Base-by-base conservation (phyloP, 306 rosid species). In the Lablab purpureus region DNA sequence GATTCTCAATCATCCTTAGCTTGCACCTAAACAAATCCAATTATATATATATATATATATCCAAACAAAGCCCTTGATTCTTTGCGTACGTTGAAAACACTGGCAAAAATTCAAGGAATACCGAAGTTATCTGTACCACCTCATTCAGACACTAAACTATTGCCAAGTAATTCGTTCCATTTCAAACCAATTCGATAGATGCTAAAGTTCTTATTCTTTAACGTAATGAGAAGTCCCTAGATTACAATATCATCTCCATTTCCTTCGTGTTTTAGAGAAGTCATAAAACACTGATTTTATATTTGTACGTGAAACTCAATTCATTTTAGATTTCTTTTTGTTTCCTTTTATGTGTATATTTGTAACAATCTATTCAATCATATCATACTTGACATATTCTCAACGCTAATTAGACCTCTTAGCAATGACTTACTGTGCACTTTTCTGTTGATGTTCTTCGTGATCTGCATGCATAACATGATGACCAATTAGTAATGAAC, bases 1-100 rank as follows among this genome's bases (percentile, higher is more conserved):
- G 81, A 83, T 72, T 76, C 84, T 83, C 81, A 55, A 54, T 79
- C 71, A 78, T 78, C 81, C 47, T 74, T 32, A 46, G 67, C 80
- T 68, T 82, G 75, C 60, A 50, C 49, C 66, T 30, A 43, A 74
- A 74, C 54, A 51, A 74, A 71, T 77, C 69, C 60, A 70, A 59
- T 60, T 58, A 65, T 64, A 34, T 19, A 76, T 56, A 28, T 58
- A 49, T 58, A 65, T 64, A 34, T 19, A 76, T 56, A 28, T 58
- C 37, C 28, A 21, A 0, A 50, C 45, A 40, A 40, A 40, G 19
- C 65, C 62, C 36, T 22, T 68, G 58, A 73, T 81, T 82, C 76
- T 70, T 62, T 68, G 51, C 72, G 15, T 62, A 67, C 7, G 59
- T 64, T 60, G 13, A 50, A 43, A 75, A 40, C 43, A 41, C 54